These are phyloP conservation scores for Colletotrichum musae DNA, from an alignment of 2,329 filamentous ascomycete species.

Conservation along the genomic window DNA sequence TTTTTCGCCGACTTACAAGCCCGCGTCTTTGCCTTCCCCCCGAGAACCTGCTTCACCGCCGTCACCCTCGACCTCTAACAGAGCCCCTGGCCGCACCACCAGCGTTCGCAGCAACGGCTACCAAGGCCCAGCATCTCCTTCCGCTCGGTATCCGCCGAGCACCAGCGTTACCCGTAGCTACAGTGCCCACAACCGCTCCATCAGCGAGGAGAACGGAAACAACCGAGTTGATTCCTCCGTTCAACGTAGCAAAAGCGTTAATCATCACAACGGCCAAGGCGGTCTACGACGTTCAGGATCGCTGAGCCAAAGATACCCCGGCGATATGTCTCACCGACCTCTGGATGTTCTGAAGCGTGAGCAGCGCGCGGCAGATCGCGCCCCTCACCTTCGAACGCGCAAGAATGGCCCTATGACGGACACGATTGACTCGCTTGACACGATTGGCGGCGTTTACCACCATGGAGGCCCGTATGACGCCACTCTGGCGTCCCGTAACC, in stretches of 20 bases:
- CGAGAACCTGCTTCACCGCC: conserved; percentile 35
- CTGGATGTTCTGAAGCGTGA: conserved; percentile 77
- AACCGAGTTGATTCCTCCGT: not conserved
- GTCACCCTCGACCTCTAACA: conserved; percentile 42
- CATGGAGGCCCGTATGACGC: conserved; percentile 94
- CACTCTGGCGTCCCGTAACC: conserved; percentile 81
- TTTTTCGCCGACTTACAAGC: conserved; percentile 49
- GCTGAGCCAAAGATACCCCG: conserved; percentile 72
- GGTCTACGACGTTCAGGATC: conserved; percentile 54
- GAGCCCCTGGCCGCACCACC: conserved; percentile 43
- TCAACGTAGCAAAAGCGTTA: conserved; percentile 39
- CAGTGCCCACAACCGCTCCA: conserved; percentile 40
- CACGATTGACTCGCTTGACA: conserved; percentile 85
- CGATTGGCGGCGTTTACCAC: conserved; percentile 79
- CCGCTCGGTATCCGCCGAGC: conserved; percentile 43
- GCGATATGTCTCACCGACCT: conserved; percentile 76
- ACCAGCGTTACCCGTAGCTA: conserved; percentile 52
- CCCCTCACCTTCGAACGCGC: conserved; percentile 75
- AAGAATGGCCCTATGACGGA: conserved; percentile 80
- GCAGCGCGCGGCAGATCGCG: conserved; percentile 74
- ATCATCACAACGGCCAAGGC: conserved; percentile 24
- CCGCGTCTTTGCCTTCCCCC: conserved; percentile 46
- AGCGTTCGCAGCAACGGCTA: conserved; percentile 47
- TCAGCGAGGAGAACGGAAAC: conserved; percentile 12
- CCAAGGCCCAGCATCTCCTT: conserved; percentile 44